Percentiles rank a stretch among this genome's conserved stretches.
Evolutionary conservation across 331 rosid genomes (phyloP).

Genomic region (Quercus lobata): DNA sequence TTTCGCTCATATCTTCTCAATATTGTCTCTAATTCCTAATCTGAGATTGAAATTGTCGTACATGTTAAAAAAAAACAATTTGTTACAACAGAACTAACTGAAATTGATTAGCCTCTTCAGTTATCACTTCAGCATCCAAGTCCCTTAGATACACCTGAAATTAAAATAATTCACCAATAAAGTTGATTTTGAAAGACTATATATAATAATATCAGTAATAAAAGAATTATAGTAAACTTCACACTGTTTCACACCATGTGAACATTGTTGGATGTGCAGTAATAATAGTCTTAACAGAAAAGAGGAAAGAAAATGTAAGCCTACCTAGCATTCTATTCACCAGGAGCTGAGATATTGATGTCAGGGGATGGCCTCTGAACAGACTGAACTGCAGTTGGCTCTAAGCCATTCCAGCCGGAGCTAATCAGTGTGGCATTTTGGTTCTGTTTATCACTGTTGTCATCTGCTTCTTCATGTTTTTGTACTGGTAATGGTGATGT

Average conservation of each 20-base stretch:
- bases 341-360: conserved; percentile 55
- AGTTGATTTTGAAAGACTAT: background rate
- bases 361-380: conserved; percentile 62
- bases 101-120: conserved; percentile 1
- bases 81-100: background rate
- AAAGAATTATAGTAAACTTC: background rate
- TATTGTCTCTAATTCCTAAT: background rate
- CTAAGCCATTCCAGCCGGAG: conserved; percentile 53
- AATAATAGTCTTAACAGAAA: too few relatives aligned
- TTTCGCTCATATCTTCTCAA: background rate
- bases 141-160: background rate
- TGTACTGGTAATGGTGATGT: conserved; percentile 28
- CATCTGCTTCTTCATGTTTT: conserved; percentile 34
- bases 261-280: too few relatives aligned
- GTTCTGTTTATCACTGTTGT: conserved; percentile 34
- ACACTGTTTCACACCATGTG: too few relatives aligned
- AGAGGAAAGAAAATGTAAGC: background rate
- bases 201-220: background rate
- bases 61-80: background rate
- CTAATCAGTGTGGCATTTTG: conserved; percentile 27
- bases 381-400: conserved; percentile 41
- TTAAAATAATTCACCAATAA: background rate
- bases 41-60: conserved; percentile 3
- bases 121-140: conserved; percentile 11
- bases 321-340: conserved; percentile 35